These are phyloP conservation scores for Micractinium conductrix DNA, from an alignment of 139 green algal species.

Conservation along the genomic window DNA sequence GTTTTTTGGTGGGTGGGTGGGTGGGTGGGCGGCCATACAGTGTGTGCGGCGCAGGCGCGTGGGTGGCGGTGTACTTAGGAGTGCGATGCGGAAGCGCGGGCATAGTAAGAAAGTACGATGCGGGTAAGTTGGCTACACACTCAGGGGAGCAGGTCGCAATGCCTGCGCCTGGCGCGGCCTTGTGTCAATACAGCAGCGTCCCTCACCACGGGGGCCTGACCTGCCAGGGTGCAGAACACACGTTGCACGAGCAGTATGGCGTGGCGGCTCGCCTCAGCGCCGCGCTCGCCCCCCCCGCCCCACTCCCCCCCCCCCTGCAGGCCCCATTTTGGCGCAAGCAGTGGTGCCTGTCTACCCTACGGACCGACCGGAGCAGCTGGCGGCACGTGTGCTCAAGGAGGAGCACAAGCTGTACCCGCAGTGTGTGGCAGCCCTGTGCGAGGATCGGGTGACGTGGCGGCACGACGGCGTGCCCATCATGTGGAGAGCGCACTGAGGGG, in stretches of 20 bases:
- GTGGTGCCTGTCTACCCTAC: conserved; percentile 86
- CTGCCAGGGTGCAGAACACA: too few relatives aligned
- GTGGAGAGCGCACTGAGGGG: conserved; percentile 34
- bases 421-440: conserved; percentile 90
- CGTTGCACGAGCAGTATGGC: too few relatives aligned
- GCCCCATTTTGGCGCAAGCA: conserved; percentile 93
- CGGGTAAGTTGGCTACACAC: too few relatives aligned
- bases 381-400: conserved; percentile 86
- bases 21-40: not conserved
- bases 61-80: not conserved
- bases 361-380: conserved; percentile 83
- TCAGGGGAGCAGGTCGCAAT: too few relatives aligned
- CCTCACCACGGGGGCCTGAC: too few relatives aligned
- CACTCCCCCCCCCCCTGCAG: conserved; percentile 26
- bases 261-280: too few relatives aligned
- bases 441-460: conserved; percentile 88
- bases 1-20: too few relatives aligned
- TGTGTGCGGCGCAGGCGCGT: not conserved
- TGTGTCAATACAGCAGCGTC: too few relatives aligned
- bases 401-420: conserved; percentile 91
- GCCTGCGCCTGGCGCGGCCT: too few relatives aligned
- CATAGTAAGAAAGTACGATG: too few relatives aligned
- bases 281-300: not conserved
- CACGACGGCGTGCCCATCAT: conserved; percentile 89
- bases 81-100: not conserved